Base-by-base conservation (phyloP, 78 protist genomes). In the Dictyostelium brefeldianum region DNA sequence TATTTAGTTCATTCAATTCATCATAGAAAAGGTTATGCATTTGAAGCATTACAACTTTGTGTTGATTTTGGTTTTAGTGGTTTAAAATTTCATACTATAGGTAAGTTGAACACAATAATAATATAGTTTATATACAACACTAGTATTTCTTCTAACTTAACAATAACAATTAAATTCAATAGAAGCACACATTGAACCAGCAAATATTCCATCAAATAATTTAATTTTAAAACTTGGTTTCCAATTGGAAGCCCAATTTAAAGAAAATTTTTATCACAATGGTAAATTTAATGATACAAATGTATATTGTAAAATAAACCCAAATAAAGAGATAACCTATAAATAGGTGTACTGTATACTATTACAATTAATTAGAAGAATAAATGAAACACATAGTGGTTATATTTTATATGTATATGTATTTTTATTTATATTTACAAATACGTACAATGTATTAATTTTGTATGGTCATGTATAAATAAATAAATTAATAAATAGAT, bases 21-120 rank as follows among this genome's bases (percentile, higher is more conserved):
- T 31, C 83, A 78, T 56, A 48, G 83, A 48, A 78, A 56, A 78
- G 83, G 83, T 31, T 78, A 78, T 36, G 20, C 70, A 15, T 29
- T 29, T 15, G 83, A 78, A 17, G 70, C 83, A 18, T 56, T 78
- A 29, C 25, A 78, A 15, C 20, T 27, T 8, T 2, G 54, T 29
- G 47, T 78, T 14, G 83, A 78, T 14, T 78, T 56, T 78, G 83
- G 83, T 56, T 78, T 50, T 36, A 56, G 56, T 27, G 69, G 25
- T 20, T 29, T 78, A 41, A 56, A 56, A 54, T 78, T 78, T 56
- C 83, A 78, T 56, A 77, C 81, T 4, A 25, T 50, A 3, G 69
- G 69, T 59, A 59, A 22, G n/a, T 59, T n/a, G n/a, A n/a, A n/a
- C n/a, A n/a, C n/a, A n/a, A n/a, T n/a, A n/a, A n/a, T n/a, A n/a